phyloP scores from a whole-genome alignment of 2,329 filamentous ascomycete species.

The Penicillium capsulatum region DNA sequence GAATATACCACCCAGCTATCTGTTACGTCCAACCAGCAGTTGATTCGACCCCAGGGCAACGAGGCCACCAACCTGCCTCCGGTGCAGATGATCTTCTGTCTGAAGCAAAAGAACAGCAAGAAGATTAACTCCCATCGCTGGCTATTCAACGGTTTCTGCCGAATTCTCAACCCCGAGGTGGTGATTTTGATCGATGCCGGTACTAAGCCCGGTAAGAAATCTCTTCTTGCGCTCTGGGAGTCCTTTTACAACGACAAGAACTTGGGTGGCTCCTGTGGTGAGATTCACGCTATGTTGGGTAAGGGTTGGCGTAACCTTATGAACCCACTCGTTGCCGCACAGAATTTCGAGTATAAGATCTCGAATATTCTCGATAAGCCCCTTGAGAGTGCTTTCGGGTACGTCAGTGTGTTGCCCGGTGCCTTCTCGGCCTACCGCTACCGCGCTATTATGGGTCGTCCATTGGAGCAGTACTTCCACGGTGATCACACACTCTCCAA shows the following conservation, averaged over 20 bases:
- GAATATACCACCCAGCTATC: constrained; percentile 97
- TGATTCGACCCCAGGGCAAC: constrained; percentile 84
- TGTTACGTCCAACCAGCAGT: constrained; percentile 88
- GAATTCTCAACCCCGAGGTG: constrained; percentile 92
- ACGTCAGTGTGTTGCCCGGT: constrained; percentile 93
- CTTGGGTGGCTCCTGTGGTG: constrained; percentile 92
- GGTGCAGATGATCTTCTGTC: constrained; percentile 96
- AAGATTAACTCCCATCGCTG: constrained; percentile 99
- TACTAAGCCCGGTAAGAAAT: constrained; percentile 90
- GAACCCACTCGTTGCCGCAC: constrained; percentile 87
- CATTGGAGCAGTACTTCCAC: constrained; percentile 97
- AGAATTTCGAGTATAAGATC: constrained; percentile 99
- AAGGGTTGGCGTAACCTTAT: constrained; percentile 82
- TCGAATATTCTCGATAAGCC: constrained; percentile 98
- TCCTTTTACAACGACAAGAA: constrained; percentile 99
- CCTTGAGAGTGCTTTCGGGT: constrained; percentile 90
- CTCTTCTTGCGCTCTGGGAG: constrained; percentile 88
- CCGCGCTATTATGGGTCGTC: constrained; percentile 93
- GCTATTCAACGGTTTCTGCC: constrained; percentile 95
- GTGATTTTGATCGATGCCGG: constrained; percentile 93
- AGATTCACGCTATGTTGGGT: constrained; percentile 95
- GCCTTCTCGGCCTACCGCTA: constrained; percentile 97
- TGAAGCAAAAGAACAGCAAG: constrained; percentile 98
- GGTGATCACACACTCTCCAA: constrained; percentile 95
- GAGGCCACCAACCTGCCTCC: constrained; percentile 78